phyloP scores from a whole-genome alignment of 139 green algal species.

The Coelastrella sp. region DNA sequence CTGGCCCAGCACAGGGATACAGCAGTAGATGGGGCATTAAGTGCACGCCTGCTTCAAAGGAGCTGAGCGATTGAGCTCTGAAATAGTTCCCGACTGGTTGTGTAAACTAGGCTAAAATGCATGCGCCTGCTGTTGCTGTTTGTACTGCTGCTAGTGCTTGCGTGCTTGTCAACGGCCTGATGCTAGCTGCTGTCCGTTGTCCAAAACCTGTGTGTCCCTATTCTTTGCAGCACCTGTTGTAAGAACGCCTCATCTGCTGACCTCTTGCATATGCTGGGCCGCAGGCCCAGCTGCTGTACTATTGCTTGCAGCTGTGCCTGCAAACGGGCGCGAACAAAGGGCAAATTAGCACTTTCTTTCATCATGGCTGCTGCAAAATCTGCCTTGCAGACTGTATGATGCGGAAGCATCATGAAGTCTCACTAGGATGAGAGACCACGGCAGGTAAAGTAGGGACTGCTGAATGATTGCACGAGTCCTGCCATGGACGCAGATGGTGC shows the following conservation, averaged over 20 bases:
- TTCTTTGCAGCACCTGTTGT: neutral
- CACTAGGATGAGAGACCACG: too few relatives aligned
- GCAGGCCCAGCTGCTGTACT: constrained; percentile 29
- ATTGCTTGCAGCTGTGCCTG: constrained; percentile 24
- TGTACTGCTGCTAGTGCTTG: neutral
- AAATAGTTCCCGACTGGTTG: neutral
- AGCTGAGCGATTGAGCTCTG: neutral
- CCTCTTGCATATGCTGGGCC: constrained; percentile 22
- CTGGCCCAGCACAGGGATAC: too few relatives aligned
- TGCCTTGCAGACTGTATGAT: neutral
- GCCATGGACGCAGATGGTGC: neutral
- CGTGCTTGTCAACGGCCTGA: neutral
- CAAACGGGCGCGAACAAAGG: neutral
- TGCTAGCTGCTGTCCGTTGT: neutral
- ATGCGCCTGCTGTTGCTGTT: neutral
- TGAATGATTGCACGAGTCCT: too few relatives aligned
- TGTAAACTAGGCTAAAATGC: neutral
- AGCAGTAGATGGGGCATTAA: too few relatives aligned
- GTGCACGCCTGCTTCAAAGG: too few relatives aligned
- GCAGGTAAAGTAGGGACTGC: too few relatives aligned
- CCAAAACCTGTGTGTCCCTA: neutral
- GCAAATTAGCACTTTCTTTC: neutral
- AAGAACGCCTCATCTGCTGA: neutral
- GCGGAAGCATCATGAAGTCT: too few relatives aligned
- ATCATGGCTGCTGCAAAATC: neutral